Percentiles rank a stretch among this genome's conserved stretches.
phyloP scores from a whole-genome alignment of 139 green algal genomes.

The Haematococcus sp. region DNA sequence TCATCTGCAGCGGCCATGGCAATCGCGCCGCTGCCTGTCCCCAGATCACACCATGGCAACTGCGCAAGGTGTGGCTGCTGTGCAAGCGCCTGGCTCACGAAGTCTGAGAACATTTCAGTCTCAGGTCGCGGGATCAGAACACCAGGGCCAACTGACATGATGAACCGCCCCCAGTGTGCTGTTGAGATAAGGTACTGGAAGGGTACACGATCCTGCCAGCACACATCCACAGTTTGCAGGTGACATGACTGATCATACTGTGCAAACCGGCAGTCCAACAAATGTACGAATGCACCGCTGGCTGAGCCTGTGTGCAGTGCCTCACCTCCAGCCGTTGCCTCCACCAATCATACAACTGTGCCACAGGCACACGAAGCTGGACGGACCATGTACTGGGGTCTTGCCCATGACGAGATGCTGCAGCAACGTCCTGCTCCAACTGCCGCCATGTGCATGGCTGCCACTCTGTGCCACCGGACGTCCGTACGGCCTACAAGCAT shows the following conservation, averaged over 20 bases:
- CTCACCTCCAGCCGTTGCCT: slow-evolving; percentile 30
- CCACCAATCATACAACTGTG: slow-evolving; percentile 40
- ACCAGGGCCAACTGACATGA: slow-evolving; percentile 75
- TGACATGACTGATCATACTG: not conserved
- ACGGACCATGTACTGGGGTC: slow-evolving; percentile 25
- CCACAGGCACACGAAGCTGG: slow-evolving; percentile 39
- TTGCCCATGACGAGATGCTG: not conserved
- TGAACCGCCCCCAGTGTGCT: slow-evolving; percentile 82
- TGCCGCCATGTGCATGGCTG: slow-evolving; percentile 35
- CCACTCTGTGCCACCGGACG: not conserved
- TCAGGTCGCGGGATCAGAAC: slow-evolving; percentile 91
- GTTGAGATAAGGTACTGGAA: slow-evolving; percentile 87
- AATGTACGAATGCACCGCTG: no score
- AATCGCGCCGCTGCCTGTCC: slow-evolving; percentile 89
- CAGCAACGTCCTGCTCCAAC: slow-evolving; percentile 28
- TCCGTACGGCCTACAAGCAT: not conserved
- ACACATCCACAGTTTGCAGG: slow-evolving; percentile 5
- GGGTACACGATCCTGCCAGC: slow-evolving; percentile 61
- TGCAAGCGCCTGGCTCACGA: slow-evolving; percentile 47
- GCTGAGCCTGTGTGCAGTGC: no score
- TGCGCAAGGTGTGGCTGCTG: slow-evolving; percentile 21
- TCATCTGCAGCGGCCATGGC: slow-evolving; percentile 65
- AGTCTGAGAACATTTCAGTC: slow-evolving; percentile 79
- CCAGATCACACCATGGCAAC: slow-evolving; percentile 81
- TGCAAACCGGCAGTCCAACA: no score